phyloP scores from a whole-genome alignment of 257 asterid species.

The Nicotiana undulata region DNA sequence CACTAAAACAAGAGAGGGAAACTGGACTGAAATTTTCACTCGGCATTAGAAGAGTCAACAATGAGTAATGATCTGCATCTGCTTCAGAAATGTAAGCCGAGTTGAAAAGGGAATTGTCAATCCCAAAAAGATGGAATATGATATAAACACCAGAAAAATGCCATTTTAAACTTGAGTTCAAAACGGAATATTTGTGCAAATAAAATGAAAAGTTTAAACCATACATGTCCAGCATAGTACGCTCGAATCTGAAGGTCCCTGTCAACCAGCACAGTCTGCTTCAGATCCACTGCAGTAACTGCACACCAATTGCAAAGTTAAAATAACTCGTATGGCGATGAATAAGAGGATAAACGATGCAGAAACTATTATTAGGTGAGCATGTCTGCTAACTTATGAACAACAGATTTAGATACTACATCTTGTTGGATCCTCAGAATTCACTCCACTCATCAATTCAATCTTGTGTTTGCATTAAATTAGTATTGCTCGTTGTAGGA shows the following conservation, averaged over 20 bases:
- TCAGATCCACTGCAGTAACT: constrained; percentile 86
- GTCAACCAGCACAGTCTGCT: constrained; percentile 82
- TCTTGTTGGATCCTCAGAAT: neutral
- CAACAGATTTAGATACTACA: neutral
- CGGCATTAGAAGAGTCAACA: neutral
- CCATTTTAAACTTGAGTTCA: neutral
- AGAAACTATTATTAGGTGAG: neutral
- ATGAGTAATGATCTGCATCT: neutral
- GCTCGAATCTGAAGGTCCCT: constrained; percentile 83
- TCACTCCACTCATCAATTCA: neutral
- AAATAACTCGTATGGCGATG: neutral
- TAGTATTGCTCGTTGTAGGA: neutral
- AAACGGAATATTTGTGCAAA: neutral
- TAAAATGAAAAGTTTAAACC: constrained; percentile 8
- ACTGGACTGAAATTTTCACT: neutral
- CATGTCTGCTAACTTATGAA: neutral
- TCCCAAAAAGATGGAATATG: neutral
- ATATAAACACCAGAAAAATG: neutral
- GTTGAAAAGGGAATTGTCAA: neutral
- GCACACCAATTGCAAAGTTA: constrained; percentile 12
- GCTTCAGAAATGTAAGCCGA: neutral
- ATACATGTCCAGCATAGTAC: constrained; percentile 96
- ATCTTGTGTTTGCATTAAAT: neutral
- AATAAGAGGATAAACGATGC: neutral
- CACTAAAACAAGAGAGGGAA: neutral